Base-by-base conservation (phyloP, 2,329 filamentous ascomycete species). In the Diaporthe longicolla region DNA sequence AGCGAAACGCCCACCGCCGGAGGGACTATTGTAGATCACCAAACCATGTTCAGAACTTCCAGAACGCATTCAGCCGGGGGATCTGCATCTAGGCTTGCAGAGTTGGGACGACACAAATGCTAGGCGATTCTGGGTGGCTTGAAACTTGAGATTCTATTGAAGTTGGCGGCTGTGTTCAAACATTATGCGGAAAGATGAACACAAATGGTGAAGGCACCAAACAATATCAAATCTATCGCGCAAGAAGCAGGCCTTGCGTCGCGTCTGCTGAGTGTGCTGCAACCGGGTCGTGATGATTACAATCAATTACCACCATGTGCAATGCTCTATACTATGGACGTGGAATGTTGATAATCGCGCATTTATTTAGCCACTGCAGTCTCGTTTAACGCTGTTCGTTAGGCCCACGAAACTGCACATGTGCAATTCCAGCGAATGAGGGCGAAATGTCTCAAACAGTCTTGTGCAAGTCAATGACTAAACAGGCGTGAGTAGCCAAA, bases 391-490 rank as follows among this genome's bases (percentile, higher is more conserved):
- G 7, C 55, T 19, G 32, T 15, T 48, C 1, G 2, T 45, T 21
- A n/a, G 17, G 19, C 32, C 40, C n/a, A 45, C 24, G 21, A 63
- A 45, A n/a, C 43, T 15, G 24, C 26, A 32, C 40, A 15, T 43
- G 13, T n/a, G 21, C 45, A n/a, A n/a, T n/a, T 48, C 19, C 45
- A 48, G 13, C 40, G 17, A 32, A 63, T 48, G 24, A 48, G 24
- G 5, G 24, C n/a, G 40, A 37, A 26, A 52, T 52, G 45, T 9
- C 48, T 68, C 48, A 54, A 68, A 54, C 63, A 40, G 32, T 40
- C 32, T 54, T 17, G n/a, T 68, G 63, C 63, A 54, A 40, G 63
- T 54, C 48, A 68, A 40, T 68, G 63, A 66, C 63, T 52, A 50
- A 37, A 52, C 29, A 66, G 43, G 29, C 45, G 63, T 40, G 63